Conservation (phyloP, 2,329 filamentous ascomycete genomes). For the Penicillium rolfsii region DNA sequence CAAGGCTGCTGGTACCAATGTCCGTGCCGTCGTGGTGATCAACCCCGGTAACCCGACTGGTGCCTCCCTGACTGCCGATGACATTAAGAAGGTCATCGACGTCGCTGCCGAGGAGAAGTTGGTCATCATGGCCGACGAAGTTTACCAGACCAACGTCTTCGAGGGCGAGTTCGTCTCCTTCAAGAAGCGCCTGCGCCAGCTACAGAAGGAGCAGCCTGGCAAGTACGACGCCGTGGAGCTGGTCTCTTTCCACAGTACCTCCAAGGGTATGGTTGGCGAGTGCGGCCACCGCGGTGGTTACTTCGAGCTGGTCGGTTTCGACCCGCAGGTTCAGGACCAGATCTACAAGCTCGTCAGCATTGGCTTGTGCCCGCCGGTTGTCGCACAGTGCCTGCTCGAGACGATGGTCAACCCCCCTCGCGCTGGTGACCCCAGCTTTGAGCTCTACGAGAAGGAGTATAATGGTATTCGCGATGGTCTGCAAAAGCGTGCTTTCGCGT, state of each 20-base stretch:
- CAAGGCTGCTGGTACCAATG: constrained; percentile 75
- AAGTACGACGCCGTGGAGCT: constrained; percentile 86
- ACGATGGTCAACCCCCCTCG: constrained; percentile 96
- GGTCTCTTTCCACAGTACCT: constrained; percentile 87
- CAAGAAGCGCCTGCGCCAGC: constrained; percentile 79
- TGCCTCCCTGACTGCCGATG: constrained; percentile 75
- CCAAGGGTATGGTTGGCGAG: constrained; percentile 98
- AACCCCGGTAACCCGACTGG: constrained; percentile 98
- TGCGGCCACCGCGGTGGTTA: constrained; percentile 97
- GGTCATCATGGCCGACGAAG: constrained; percentile 92
- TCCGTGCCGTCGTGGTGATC: constrained; percentile 93
- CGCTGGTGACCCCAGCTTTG: constrained; percentile 79
- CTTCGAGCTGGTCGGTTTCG: constrained; percentile 93
- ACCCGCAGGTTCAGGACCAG: constrained; percentile 80
- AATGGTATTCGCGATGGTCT: constrained; percentile 78
- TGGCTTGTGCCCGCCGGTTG: constrained; percentile 91
- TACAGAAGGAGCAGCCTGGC: constrained; percentile 74
- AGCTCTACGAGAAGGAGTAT: constrained; percentile 84
- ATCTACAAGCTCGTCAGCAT: constrained; percentile 99
- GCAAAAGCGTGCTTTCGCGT: constrained; percentile 75
- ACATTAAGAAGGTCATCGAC: constrained; percentile 82
- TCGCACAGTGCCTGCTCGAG: constrained; percentile 95
- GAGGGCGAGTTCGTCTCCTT: constrained; percentile 92
- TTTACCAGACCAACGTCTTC: constrained; percentile 99
- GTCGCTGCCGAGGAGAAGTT: constrained; percentile 83